phyloP scores from a whole-genome alignment of 75 land plant genomes.

The Cupressus sempervirens region DNA sequence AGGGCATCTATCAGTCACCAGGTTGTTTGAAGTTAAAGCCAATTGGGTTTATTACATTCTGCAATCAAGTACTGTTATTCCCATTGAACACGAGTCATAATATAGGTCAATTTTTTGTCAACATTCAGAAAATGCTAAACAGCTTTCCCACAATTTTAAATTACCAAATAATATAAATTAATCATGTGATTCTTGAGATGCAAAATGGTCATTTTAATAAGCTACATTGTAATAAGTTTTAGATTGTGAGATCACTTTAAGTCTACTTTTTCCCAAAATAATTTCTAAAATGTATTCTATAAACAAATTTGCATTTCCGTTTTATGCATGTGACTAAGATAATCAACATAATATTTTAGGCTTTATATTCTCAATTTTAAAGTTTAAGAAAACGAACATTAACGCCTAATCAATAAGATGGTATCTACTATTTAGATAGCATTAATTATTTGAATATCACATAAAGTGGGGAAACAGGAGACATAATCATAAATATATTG shows the following conservation, averaged over 20 bases:
- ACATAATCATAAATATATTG: slow-evolving; percentile 11
- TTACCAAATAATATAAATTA: background rate
- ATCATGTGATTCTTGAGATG: background rate
- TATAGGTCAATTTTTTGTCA: background rate
- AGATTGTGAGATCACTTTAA: background rate
- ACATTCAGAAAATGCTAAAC: background rate
- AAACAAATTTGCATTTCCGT: background rate
- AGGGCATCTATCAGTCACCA: too few relatives aligned
- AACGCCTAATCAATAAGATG: background rate
- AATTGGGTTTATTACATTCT: too few relatives aligned
- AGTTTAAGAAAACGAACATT: background rate
- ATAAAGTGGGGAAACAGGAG: background rate
- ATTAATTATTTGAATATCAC: background rate
- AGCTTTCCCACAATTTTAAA: background rate
- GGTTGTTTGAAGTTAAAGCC: too few relatives aligned
- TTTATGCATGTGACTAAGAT: background rate
- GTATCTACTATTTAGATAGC: background rate
- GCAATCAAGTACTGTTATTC: too few relatives aligned
- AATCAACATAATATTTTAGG: background rate
- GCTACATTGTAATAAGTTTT: background rate
- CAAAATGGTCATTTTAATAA: background rate
- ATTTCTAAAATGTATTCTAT: background rate
- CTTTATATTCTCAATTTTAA: background rate
- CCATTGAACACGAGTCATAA: too few relatives aligned
- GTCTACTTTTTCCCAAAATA: background rate